Evolutionary conservation across 2,329 filamentous ascomycete species (phyloP), one percentile per base, ranked within the genome.

Genomic region (Colletotrichum tabaci): DNA sequence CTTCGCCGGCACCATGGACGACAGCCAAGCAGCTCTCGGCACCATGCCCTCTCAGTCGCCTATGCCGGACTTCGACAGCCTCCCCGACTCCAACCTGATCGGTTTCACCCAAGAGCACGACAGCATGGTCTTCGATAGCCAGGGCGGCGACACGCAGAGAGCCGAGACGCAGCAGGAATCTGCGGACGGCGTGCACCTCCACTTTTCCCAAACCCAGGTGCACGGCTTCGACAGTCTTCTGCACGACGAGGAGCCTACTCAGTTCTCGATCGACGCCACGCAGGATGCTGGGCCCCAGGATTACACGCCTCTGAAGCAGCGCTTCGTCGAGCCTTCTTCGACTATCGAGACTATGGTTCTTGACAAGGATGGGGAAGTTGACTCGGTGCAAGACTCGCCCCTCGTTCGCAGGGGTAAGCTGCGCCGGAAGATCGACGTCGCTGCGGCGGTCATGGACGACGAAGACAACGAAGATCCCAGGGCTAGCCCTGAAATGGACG

Each of bases 1-100:
- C 73, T 98, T 98, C 79, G 93, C 93, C 6, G 94, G 94, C 15
- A 98, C 95, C 1, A 93, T 98, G 90, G 94, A 93, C 58, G 90
- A 85, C 79, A 90, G 87, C 75, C 87, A 90, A 75, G 76, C 75
- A 66, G 76, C 75, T 21, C 76, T 77, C 16, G 73, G 74, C 16
- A 77, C 72, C 42, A 76, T 76, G 42, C 80, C 87, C 21, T 87
- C 86, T 8, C 81, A 83, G 58, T 73, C 75, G 18, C 80, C 85
- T 71, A 88, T 90, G 79, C 90, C 92, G 4, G 87, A 87, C 49
- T 85, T 91, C 40, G 85, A 88, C 46, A 82, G 82, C 66, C 87
- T 90, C 65, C 85, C 89, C 1, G 88, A 91, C 71, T 88, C 87
- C 26, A 88, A 91, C 75, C 89, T 90, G 42, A 89, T 91, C 5